These are phyloP conservation scores for Quercus bicolor DNA, from an alignment of 306 rosid genomes.

Conservation along the genomic window DNA sequence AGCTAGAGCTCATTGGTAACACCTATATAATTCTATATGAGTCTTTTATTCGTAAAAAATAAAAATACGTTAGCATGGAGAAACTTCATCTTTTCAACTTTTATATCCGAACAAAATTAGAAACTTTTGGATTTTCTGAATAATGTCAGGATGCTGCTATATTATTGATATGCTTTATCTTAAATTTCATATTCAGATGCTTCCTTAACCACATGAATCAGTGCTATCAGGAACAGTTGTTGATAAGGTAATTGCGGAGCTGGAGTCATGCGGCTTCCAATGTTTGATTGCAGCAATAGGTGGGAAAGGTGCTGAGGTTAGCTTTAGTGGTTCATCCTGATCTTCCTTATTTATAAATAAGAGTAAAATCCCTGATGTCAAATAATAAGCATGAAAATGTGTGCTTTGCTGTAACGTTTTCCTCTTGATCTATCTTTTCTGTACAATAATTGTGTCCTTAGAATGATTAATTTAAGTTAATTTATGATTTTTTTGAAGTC, in stretches of 20 bases:
- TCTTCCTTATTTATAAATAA: slow-evolving; percentile 8
- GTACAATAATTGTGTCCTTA: not conserved
- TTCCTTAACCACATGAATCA: slow-evolving; percentile 56
- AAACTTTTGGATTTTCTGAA: not conserved
- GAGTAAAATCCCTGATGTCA: slow-evolving; percentile 16
- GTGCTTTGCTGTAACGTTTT: slow-evolving; percentile 11
- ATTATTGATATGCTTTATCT: not conserved
- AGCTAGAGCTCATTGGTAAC: not conserved
- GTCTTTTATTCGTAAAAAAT: not conserved
- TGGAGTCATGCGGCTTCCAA: slow-evolving; percentile 82
- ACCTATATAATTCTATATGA: not conserved
- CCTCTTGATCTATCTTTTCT: not conserved
- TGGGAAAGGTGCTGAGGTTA: slow-evolving; percentile 70
- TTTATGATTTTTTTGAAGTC: not conserved
- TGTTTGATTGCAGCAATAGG: slow-evolving; percentile 80
- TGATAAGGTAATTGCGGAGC: slow-evolving; percentile 66
- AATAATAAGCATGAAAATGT: slow-evolving; percentile 24
- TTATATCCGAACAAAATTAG: not conserved
- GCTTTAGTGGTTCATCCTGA: slow-evolving; percentile 55
- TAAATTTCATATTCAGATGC: slow-evolving; percentile 10
- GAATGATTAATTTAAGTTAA: not conserved
- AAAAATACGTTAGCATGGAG: not conserved
- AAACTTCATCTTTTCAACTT: not conserved
- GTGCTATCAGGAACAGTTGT: slow-evolving; percentile 75
- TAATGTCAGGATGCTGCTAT: not conserved